These are phyloP conservation scores for Leptoxyphium fumago DNA, from an alignment of 2,329 filamentous ascomycete species.

Conservation along the genomic window DNA sequence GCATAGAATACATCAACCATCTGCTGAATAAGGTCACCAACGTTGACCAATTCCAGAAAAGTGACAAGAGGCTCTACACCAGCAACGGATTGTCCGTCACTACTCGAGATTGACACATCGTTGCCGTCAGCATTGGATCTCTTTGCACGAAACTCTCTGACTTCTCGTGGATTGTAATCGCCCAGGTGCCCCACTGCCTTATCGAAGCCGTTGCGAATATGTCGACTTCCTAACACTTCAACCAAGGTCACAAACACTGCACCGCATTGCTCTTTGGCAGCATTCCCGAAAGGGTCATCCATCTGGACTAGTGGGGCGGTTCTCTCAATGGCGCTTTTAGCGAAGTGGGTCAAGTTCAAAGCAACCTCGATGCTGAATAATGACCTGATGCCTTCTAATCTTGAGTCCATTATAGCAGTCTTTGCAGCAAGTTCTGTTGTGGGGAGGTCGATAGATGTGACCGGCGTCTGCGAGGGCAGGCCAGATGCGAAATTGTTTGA, in stretches of 20 bases:
- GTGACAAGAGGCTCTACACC: constrained; percentile 85
- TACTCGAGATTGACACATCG: neutral
- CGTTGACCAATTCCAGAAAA: constrained; percentile 94
- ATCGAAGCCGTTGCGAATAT: constrained; percentile 87
- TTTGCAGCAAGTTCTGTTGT: constrained; percentile 90
- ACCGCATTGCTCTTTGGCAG: constrained; percentile 77
- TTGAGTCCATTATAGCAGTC: constrained; percentile 90
- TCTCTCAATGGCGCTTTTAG: constrained; percentile 76
- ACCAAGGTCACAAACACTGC: constrained; percentile 76
- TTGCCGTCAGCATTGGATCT: neutral
- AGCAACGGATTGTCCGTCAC: constrained; percentile 24
- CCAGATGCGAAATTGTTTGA: constrained; percentile 1
- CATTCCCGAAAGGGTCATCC: constrained; percentile 59
- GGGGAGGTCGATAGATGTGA: constrained; percentile 46
- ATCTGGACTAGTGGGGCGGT: constrained; percentile 69
- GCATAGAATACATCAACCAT: constrained; percentile 99
- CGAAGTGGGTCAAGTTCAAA: constrained; percentile 72
- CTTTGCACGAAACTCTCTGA: constrained; percentile 38
- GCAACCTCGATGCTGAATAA: constrained; percentile 95
- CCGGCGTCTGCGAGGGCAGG: constrained; percentile 12
- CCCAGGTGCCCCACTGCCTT: constrained; percentile 84
- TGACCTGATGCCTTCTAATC: constrained; percentile 84
- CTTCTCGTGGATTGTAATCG: constrained; percentile 77
- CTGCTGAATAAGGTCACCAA: constrained; percentile 92
- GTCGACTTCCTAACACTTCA: constrained; percentile 67